These are phyloP conservation scores for Crepidotus sp. DNA, from an alignment of 1,284 basidiomycete genomes.

Conservation along the genomic window DNA sequence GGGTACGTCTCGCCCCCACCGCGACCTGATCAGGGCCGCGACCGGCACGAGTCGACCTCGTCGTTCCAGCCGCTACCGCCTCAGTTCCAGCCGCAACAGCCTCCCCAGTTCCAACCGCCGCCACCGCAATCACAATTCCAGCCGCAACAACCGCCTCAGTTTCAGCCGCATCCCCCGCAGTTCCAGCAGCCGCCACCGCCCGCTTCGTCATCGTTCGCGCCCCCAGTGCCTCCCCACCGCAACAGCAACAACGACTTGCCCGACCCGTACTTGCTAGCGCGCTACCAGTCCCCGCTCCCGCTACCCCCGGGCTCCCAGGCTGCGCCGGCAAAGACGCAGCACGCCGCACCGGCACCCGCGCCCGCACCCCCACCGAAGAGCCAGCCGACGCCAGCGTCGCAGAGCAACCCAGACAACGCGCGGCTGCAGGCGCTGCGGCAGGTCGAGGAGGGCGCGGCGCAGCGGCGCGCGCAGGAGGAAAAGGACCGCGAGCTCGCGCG, in stretches of 20 bases:
- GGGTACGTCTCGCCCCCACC: not conserved
- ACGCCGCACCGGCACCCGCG: not conserved
- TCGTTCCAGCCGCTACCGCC: conserved; percentile 5
- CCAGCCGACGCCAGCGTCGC: conserved; percentile 8
- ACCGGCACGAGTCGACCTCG: not conserved
- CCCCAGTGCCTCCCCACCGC: conserved; percentile 6
- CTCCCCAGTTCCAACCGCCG: conserved; percentile 6
- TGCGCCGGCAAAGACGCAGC: conserved; percentile 15
- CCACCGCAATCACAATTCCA: too few relatives aligned
- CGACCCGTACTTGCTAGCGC: conserved; percentile 35
- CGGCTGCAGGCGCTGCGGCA: conserved; percentile 20
- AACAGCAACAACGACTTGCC: conserved; percentile 22
- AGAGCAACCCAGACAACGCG: conserved; percentile 16
- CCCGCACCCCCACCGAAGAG: not conserved
- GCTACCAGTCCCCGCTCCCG: conserved; percentile 44
- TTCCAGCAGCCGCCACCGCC: conserved; percentile 4
- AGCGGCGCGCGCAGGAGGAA: conserved; percentile 22
- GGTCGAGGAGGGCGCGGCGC: conserved; percentile 22
- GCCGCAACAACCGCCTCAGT: not conserved
- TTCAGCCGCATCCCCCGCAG: not conserved
- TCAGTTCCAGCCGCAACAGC: not conserved
- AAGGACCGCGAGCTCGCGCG: conserved; percentile 24
- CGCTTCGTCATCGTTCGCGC: conserved; percentile 3
- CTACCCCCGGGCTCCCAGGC: conserved; percentile 31
- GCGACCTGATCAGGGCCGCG: not conserved